These are phyloP conservation scores for Backusella morwellensis DNA, from an alignment of 192 early-diverging fungal genomes.

Conservation along the genomic window DNA sequence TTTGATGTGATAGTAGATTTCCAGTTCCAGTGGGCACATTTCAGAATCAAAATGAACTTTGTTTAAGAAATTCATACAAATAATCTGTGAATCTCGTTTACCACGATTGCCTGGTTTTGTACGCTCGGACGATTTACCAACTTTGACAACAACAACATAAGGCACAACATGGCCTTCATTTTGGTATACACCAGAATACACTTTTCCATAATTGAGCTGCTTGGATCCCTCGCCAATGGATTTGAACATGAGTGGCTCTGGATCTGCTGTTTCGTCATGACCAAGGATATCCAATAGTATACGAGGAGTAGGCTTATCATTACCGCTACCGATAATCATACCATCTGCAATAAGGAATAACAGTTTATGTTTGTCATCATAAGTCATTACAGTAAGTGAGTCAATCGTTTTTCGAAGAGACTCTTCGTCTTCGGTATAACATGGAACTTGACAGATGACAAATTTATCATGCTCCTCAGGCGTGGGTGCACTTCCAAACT, in stretches of 20 bases:
- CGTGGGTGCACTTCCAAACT: conserved; percentile 59
- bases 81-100: conserved; percentile 85
- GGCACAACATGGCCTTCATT: conserved; percentile 73
- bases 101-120: conserved; percentile 80
- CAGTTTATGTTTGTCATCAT: conserved; percentile 82
- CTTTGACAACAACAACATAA: conserved; percentile 79
- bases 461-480: conserved; percentile 76
- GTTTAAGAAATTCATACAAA: conserved; percentile 81
- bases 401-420: conserved; percentile 74
- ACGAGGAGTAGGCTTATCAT: conserved; percentile 78
- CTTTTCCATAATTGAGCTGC: conserved; percentile 80
- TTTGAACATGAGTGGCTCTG: conserved; percentile 70
- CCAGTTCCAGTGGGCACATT: conserved; percentile 77
- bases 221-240: conserved; percentile 76
- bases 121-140: conserved; percentile 68
- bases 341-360: conserved; percentile 78
- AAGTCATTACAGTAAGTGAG: conserved; percentile 65
- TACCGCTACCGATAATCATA: conserved; percentile 79
- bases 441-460: conserved; percentile 78
- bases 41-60: conserved; percentile 77
- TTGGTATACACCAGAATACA: conserved; percentile 81
- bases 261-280: conserved; percentile 45
- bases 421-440: conserved; percentile 82
- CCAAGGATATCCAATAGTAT: conserved; percentile 81
- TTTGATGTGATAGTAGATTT: conserved; percentile 83